A percentile compares a stretch with the other conserved stretches of the same genome.
These are phyloP conservation scores for Kodamaea laetipori DNA, from an alignment of 805 yeast genomes.

Conservation along the genomic window DNA sequence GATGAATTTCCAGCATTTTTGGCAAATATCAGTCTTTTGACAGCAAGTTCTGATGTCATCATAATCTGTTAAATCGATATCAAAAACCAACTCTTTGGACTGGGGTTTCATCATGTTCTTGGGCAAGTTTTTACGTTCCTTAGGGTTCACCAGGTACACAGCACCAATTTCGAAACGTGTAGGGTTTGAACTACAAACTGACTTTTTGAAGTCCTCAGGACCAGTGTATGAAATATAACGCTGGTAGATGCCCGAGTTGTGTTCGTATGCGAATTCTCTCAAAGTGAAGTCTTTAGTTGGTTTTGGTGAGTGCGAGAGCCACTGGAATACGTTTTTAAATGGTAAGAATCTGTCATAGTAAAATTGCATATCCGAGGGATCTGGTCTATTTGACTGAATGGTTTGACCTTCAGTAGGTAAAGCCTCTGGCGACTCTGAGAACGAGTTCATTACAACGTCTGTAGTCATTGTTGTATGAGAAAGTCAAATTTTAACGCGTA, in stretches of 20 bases:
- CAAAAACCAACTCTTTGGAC: conserved; percentile 87
- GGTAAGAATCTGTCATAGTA: conserved; percentile 76
- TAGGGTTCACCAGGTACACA: conserved; percentile 84
- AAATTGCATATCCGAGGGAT: conserved; percentile 57
- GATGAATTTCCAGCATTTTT: conserved; percentile 91
- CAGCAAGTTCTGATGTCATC: conserved; percentile 95
- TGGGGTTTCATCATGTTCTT: conserved; percentile 78
- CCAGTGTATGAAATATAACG: conserved; percentile 78
- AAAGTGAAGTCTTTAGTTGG: conserved; percentile 76
- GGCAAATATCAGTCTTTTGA: conserved; percentile 78
- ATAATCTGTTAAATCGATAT: conserved; percentile 97
- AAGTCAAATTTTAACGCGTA: conserved; percentile 2
- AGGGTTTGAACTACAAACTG: conserved; percentile 75
- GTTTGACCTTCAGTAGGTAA: background rate
- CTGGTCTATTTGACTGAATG: conserved; percentile 7
- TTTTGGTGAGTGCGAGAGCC: conserved; percentile 85
- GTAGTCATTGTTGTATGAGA: conserved; percentile 1
- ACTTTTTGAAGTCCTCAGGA: conserved; percentile 72
- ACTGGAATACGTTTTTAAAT: conserved; percentile 73
- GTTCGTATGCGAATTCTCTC: conserved; percentile 93
- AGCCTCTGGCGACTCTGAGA: conserved; percentile 2
- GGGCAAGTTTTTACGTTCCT: conserved; percentile 73
- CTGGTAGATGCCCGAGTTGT: conserved; percentile 82
- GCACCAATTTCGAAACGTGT: conserved; percentile 96
- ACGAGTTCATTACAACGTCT: conserved; percentile 9